phyloP scores from a whole-genome alignment of 768 basidiomycete genomes.

The Boletus pseudo-olivaceus region DNA sequence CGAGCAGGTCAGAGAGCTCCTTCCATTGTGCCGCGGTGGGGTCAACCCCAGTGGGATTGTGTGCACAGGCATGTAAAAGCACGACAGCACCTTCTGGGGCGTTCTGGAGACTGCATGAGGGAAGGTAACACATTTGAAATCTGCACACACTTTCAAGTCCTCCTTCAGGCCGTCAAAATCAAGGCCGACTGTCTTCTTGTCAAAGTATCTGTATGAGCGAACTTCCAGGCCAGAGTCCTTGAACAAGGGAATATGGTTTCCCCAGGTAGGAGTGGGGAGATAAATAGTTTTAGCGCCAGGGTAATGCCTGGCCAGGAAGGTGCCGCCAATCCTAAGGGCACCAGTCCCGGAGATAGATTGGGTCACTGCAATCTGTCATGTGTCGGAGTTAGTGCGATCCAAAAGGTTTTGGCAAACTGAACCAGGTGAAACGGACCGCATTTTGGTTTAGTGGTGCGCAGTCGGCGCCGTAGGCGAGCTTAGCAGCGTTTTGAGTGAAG shows the following conservation, averaged over 20 bases:
- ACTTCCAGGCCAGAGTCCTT: slow-evolving; percentile 94
- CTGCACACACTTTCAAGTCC: slow-evolving; percentile 67
- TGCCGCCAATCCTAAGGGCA: slow-evolving; percentile 91
- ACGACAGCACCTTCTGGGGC: slow-evolving; percentile 81
- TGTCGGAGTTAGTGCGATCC: neutral
- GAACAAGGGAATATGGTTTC: slow-evolving; percentile 93
- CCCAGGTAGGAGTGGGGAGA: slow-evolving; percentile 93
- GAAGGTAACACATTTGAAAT: neutral
- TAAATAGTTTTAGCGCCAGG: slow-evolving; percentile 86
- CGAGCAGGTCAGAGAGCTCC: slow-evolving; percentile 81
- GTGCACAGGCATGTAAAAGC: slow-evolving; percentile 93
- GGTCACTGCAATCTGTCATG: slow-evolving; percentile 70
- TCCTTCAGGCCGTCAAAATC: slow-evolving; percentile 89
- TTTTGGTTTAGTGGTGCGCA: slow-evolving; percentile 68
- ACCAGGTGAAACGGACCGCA: slow-evolving; percentile 50
- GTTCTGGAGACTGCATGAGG: slow-evolving; percentile 35
- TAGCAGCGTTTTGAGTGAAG: slow-evolving; percentile 83
- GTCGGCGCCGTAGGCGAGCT: slow-evolving; percentile 87
- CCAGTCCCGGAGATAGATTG: slow-evolving; percentile 98
- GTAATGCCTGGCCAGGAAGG: slow-evolving; percentile 87
- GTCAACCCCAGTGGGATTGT: slow-evolving; percentile 99
- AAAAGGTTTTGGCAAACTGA: neutral
- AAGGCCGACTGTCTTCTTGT: slow-evolving; percentile 87
- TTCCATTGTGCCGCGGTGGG: slow-evolving; percentile 92
- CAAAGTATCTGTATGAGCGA: slow-evolving; percentile 88